phyloP scores from a whole-genome alignment of 2,329 filamentous ascomycete genomes.

The Pseudogymnoascus sp. region DNA sequence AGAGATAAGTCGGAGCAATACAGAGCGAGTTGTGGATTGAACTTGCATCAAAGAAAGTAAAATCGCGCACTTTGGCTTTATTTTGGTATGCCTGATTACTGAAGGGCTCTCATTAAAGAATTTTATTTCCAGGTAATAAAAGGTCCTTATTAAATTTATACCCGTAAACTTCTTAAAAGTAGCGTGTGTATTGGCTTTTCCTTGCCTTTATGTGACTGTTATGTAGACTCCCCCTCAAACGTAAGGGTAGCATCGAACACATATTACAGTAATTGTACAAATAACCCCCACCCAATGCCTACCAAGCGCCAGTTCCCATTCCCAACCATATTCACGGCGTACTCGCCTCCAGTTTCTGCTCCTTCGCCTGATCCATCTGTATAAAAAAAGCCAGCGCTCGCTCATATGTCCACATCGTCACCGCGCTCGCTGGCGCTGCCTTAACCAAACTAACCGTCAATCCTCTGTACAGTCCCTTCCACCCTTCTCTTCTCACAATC shows the following conservation, averaged over 20 bases:
- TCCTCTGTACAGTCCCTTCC: conserved; percentile 78
- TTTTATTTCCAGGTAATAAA: neutral
- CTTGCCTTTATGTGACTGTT: neutral
- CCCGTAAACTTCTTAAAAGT: neutral
- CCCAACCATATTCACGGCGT: neutral
- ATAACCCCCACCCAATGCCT: neutral
- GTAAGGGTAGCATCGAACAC: neutral
- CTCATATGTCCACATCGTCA: conserved; percentile 75
- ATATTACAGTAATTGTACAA: neutral
- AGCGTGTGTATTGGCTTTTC: neutral
- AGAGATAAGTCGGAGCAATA: neutral
- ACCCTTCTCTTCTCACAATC: conserved; percentile 67
- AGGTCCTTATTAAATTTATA: neutral
- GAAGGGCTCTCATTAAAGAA: neutral
- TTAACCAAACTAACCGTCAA: conserved; percentile 81
- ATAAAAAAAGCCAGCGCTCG: conserved; percentile 37
- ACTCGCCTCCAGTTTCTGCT: neutral
- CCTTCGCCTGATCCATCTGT: neutral
- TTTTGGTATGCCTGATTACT: neutral
- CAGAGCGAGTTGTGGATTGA: neutral
- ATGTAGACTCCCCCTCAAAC: neutral
- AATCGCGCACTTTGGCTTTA: neutral
- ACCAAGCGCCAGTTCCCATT: conserved; percentile 1
- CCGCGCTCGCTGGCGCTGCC: conserved; percentile 72
- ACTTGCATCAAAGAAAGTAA: neutral